A percentile compares a stretch with the other conserved stretches of the same genome.
These are phyloP conservation scores for Diaporthe batatas DNA, from an alignment of 2,329 filamentous ascomycete genomes.

Conservation along the genomic window DNA sequence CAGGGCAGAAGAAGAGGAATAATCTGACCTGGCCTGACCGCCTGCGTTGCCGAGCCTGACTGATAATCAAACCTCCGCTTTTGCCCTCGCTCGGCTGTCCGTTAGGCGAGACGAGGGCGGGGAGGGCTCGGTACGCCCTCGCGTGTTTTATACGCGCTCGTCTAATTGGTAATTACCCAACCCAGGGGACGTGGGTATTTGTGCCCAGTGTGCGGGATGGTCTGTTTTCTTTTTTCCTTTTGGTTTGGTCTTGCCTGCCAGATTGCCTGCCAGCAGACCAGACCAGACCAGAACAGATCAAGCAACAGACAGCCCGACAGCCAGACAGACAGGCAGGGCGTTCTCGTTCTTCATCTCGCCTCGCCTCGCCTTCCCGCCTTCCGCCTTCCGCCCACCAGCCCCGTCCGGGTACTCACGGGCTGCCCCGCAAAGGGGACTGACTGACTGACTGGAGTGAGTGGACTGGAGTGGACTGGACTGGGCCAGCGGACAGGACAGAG, in stretches of 20 bases:
- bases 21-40: background rate
- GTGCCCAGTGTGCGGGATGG: background rate
- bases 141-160: slow-evolving; percentile 19
- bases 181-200: background rate
- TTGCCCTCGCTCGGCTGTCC: background rate
- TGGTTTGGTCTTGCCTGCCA: background rate
- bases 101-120: background rate
- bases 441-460: no score
- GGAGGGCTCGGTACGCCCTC: slow-evolving; percentile 1
- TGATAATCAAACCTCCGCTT: background rate
- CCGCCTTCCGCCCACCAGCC: background rate
- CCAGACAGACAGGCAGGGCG: no score
- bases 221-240: background rate
- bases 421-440: slow-evolving; percentile 15
- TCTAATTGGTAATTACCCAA: slow-evolving; percentile 5
- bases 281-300: no score
- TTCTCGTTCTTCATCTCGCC: background rate
- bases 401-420: slow-evolving; percentile 7
- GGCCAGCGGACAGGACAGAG: no score
- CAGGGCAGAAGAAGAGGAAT: background rate
- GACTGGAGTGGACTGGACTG: no score
- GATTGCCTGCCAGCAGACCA: no score
- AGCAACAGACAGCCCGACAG: no score
- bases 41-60: slow-evolving; percentile 9
- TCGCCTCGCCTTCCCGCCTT: background rate